phyloP scores from a whole-genome alignment of 139 green algal species.

The Limnomonas spitsbergensis region DNA sequence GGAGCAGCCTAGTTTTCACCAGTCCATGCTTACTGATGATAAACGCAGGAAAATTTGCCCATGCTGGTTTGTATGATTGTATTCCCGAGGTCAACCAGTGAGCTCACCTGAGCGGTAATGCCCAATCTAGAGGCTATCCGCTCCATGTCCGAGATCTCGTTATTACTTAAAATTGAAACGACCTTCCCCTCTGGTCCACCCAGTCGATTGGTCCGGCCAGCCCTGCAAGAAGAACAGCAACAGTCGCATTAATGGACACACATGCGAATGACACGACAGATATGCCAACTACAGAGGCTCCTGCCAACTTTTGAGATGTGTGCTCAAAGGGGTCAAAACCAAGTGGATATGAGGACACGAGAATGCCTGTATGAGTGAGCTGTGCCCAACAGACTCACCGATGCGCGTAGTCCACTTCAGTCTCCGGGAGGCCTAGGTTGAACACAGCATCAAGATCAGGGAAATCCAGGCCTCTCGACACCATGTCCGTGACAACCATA shows the following conservation, averaged over 20 bases:
- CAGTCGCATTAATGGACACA: too few species aligned
- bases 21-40: too few species aligned
- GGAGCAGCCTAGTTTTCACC: too few species aligned
- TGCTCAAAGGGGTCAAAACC: not conserved
- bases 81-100: too few species aligned
- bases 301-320: too few species aligned
- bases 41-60: too few species aligned
- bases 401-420: slow-evolving; percentile 10
- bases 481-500: slow-evolving; percentile 85
- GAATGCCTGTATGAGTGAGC: not conserved
- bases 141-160: not conserved
- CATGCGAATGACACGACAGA: not conserved
- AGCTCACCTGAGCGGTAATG: too few species aligned
- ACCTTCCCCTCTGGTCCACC: not conserved
- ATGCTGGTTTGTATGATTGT: too few species aligned
- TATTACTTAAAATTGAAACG: not conserved
- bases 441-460: not conserved
- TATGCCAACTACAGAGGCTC: too few species aligned
- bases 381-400: slow-evolving; percentile 57
- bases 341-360: not conserved
- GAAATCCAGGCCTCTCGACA: slow-evolving; percentile 55
- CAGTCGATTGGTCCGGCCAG: not conserved
- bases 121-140: not conserved
- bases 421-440: slow-evolving; percentile 7
- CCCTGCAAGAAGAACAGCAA: slow-evolving; percentile 3